Evolutionary conservation across 768 basidiomycete genomes (phyloP), one percentile per base, ranked within the genome.

Genomic region (Sporobolomyces roseus): DNA sequence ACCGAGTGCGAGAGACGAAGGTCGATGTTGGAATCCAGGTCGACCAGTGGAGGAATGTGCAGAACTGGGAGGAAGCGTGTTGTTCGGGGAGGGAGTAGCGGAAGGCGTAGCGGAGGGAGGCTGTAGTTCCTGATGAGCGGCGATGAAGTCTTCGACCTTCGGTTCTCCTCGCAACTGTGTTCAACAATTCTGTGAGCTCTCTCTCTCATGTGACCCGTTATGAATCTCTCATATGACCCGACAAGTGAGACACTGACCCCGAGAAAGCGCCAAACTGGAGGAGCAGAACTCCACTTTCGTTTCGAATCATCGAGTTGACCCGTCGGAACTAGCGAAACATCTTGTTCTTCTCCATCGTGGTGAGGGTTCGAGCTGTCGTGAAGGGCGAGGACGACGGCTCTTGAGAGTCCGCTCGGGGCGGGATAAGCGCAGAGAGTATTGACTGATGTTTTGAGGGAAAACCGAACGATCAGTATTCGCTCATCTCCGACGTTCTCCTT

Each of bases 231-330:
- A 23, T 8, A 19, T 6, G 25, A 46, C 19, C 23, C 23, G 14
- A 23, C 6, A 21, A 23, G 45, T 14, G 6, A 23, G 27, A 25
- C 27, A 60, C 61, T 27, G 7, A 64, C 59, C 1, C 68, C 75
- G 4, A 76, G 25, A 59, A 74, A 76, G 1, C 72, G 62, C 74
- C 74, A 76, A 23, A 58, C 41, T 35, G 71, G 65, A 32, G 58
- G 43, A 25, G 51, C 43, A 9, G 66, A 53, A 27, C 64, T 55
- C 49, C 68, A 59, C 29, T 65, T 69, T 17, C 25, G 35, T 33
- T 54, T 64, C 19, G 35, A 7, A 25, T 16, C 38, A 17, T 61
- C 46, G 9, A 61, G n/a, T 7, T 29, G 61, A 49, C 73, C 75
- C 30, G 56, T 51, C 17, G 75, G 74, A 17, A 74, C 68, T 27